phyloP scores from a whole-genome alignment of 2,329 filamentous ascomycete species.

The Fusarium verrucosum region DNA sequence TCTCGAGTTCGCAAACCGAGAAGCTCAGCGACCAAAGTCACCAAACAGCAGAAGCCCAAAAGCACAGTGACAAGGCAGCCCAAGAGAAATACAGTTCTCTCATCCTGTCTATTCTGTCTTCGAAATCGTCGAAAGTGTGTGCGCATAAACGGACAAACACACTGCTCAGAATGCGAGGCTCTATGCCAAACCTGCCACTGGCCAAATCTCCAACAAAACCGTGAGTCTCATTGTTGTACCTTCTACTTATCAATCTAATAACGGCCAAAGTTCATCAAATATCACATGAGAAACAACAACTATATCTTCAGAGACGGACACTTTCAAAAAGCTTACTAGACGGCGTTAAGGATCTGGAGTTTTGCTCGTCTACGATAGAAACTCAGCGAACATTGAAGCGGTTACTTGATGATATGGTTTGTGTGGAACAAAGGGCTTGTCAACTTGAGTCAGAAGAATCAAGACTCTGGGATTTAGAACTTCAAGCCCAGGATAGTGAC shows the following conservation, averaged over 20 bases:
- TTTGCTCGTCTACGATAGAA: not conserved
- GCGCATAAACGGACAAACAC: not conserved
- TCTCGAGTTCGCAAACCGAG: not conserved
- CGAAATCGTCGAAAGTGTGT: not conserved
- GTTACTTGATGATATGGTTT: not conserved
- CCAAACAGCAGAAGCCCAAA: not conserved
- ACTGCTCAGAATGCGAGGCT: conserved; percentile 1
- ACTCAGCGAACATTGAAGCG: not conserved
- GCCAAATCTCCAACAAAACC: not conserved
- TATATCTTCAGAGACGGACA: not conserved
- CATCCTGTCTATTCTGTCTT: not conserved
- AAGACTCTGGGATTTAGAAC: not conserved
- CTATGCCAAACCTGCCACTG: not conserved
- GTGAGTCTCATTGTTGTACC: not conserved
- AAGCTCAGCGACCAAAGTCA: not conserved
- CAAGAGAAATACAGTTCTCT: not conserved
- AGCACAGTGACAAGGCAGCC: not conserved
- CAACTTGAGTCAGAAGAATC: not conserved
- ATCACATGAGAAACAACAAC: not conserved
- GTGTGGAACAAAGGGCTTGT: not conserved
- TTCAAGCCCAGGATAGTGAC: not conserved
- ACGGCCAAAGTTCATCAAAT: not conserved
- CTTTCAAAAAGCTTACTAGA: not conserved
- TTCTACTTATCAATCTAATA: not conserved
- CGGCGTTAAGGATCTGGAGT: not conserved